Evolutionary conservation across 345 rosid genomes (phyloP).

Genomic region (Citrus maxima): DNA sequence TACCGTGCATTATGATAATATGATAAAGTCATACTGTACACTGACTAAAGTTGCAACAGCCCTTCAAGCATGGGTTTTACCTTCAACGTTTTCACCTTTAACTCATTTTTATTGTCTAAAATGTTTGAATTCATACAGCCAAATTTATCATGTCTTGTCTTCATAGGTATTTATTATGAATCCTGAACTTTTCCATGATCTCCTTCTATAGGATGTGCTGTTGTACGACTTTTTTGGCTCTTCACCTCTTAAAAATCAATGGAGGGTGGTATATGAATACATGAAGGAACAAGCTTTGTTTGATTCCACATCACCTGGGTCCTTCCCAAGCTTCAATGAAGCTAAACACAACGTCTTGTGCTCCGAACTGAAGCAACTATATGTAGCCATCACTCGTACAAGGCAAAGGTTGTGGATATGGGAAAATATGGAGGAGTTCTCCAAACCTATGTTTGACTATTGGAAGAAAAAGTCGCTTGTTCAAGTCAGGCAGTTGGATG

Average conservation of each 20-base stretch:
- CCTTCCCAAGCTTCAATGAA: slow-evolving; percentile 29
- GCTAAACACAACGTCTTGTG: slow-evolving; percentile 41
- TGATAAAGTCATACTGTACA: too few species aligned
- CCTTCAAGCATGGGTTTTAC: too few species aligned
- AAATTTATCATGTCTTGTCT: background rate
- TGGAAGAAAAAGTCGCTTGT: slow-evolving; percentile 37
- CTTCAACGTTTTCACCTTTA: too few species aligned
- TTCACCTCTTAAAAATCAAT: slow-evolving; percentile 37
- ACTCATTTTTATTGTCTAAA: background rate
- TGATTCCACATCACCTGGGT: slow-evolving; percentile 9
- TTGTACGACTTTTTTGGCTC: slow-evolving; percentile 51
- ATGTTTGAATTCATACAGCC: background rate
- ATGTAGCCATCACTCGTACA: slow-evolving; percentile 56
- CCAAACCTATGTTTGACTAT: slow-evolving; percentile 33
- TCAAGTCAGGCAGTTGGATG: slow-evolving; percentile 34
- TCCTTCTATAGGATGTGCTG: slow-evolving; percentile 43
- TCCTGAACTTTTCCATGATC: background rate
- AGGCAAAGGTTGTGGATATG: slow-evolving; percentile 56
- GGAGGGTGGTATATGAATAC: slow-evolving; percentile 48
- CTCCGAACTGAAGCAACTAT: slow-evolving; percentile 48
- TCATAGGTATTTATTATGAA: background rate
- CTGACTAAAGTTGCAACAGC: too few species aligned
- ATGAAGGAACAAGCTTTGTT: slow-evolving; percentile 33
- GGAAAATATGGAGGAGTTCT: slow-evolving; percentile 37
- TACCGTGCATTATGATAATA: too few species aligned